Evolutionary conservation across 257 asterid species (phyloP), one percentile per base, ranked within the genome.

Genomic region (Mentha longifolia): DNA sequence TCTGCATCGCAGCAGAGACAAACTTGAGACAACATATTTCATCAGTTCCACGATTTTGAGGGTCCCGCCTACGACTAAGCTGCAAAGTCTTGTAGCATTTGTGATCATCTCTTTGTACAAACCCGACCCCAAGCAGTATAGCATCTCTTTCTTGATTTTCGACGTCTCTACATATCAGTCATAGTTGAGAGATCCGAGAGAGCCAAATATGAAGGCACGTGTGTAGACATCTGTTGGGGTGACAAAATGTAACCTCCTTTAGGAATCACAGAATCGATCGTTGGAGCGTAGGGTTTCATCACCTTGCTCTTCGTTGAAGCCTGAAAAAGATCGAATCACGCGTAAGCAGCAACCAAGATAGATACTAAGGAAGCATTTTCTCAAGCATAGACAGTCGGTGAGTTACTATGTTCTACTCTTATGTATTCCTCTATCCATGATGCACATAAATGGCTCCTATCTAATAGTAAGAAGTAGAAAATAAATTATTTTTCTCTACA

Each of bases 211-310:
- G 84, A 68, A 79, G 92, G 76, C 33, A 81, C 73, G 6, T 90
- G 42, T 51, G 90, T 78, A 65, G 97, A 97, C 90, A 92, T 80
- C 39, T 80, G 89, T 51, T 86, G 95, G 56, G 99, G 96, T 39
- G 99, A 86, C 74, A 83, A 72, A 31, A 76, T 70, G 58, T 75
- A 79, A 16, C 66, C 74, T 45, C 91, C 94, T 68, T 77, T 85
- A 13, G 87, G 76, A 75, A 66, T 77, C 59, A 57, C 80, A 61
- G 68, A 67, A 64, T 92, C 96, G 52, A 85, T 68, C 43, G 33
- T 35, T 5, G 99, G 99, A 33, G 96, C 85, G 71, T 95, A 95
- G 56, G 99, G 99, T 75, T 83, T 88, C 37, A 85, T 83, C 72
- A 85, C 96, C 76, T 95, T 95, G 75, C 90, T 82, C 81, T 82